Evolutionary conservation across 192 early-diverging fungal genomes (phyloP).

Genomic region (Obelidium mucronatum): DNA sequence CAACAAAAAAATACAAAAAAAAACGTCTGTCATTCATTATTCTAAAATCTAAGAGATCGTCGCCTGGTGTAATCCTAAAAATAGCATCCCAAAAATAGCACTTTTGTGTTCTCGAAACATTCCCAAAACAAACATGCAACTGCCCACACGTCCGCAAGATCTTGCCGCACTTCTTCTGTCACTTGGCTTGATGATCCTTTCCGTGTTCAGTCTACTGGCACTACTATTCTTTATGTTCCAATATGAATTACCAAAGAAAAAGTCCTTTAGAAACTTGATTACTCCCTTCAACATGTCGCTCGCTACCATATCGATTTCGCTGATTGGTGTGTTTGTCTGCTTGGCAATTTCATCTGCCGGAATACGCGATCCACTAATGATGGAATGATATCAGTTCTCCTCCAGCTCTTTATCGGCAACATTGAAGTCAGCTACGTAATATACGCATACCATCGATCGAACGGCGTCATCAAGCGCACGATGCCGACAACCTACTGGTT

Average conservation of each 20-base stretch:
- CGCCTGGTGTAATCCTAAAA: too few species aligned
- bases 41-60: too few species aligned
- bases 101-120: background rate
- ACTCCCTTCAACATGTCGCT: constrained; percentile 30
- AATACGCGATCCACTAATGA: background rate
- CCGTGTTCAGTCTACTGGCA: background rate
- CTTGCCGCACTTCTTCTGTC: background rate
- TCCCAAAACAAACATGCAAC: background rate
- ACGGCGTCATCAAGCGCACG: constrained; percentile 12
- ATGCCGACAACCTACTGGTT: background rate
- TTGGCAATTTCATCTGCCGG: background rate
- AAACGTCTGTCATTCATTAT: too few species aligned
- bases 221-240: background rate
- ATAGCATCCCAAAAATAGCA: constrained; percentile 52
- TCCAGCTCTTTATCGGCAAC: background rate
- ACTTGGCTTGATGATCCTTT: background rate
- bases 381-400: background rate
- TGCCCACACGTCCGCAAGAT: background rate
- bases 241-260: background rate
- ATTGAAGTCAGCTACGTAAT: background rate
- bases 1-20: too few species aligned
- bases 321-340: background rate
- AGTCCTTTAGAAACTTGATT: background rate
- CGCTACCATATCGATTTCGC: background rate
- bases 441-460: background rate